Percentiles rank a stretch among this genome's conserved stretches.
These are phyloP conservation scores for Xylaria nigripes DNA, from an alignment of 495 filamentous ascomycete genomes.

Conservation along the genomic window DNA sequence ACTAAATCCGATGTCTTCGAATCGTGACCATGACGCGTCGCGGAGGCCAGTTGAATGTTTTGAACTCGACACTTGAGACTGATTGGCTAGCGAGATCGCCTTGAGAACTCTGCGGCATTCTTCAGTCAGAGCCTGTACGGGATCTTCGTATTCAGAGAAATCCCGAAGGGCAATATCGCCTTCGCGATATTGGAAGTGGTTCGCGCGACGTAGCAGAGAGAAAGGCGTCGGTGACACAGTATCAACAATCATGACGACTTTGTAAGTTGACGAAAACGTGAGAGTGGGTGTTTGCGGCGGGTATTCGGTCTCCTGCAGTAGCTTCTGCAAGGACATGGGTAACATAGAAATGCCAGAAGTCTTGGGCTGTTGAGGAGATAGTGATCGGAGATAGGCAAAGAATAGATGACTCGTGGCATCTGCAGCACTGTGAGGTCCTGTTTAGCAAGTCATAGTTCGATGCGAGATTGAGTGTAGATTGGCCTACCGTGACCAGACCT, in stretches of 20 bases:
- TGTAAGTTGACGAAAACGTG: slow-evolving; percentile 71
- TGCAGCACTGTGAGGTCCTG: slow-evolving; percentile 57
- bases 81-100: slow-evolving; percentile 80
- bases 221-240: slow-evolving; percentile 93
- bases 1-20: slow-evolving; percentile 90
- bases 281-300: slow-evolving; percentile 73
- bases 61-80: slow-evolving; percentile 60
- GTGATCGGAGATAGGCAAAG: slow-evolving; percentile 89
- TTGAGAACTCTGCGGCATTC: slow-evolving; percentile 87
- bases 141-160: slow-evolving; percentile 84
- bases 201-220: slow-evolving; percentile 79
- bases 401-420: slow-evolving; percentile 95
- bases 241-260: slow-evolving; percentile 94
- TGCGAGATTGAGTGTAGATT: neutral
- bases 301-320: slow-evolving; percentile 90
- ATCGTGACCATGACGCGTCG: slow-evolving; percentile 91
- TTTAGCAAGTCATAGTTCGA: slow-evolving; percentile 6
- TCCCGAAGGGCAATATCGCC: slow-evolving; percentile 73
- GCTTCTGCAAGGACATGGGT: slow-evolving; percentile 80
- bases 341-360: slow-evolving; percentile 67
- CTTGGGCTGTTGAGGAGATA: slow-evolving; percentile 67
- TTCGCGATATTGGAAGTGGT: slow-evolving; percentile 89
- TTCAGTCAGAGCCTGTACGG: slow-evolving; percentile 77
- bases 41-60: slow-evolving; percentile 62
- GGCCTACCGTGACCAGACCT: slow-evolving; percentile 55